Conservation (phyloP, 2,329 filamentous ascomycete species). For the Berkeleyomyces rouxiae region DNA sequence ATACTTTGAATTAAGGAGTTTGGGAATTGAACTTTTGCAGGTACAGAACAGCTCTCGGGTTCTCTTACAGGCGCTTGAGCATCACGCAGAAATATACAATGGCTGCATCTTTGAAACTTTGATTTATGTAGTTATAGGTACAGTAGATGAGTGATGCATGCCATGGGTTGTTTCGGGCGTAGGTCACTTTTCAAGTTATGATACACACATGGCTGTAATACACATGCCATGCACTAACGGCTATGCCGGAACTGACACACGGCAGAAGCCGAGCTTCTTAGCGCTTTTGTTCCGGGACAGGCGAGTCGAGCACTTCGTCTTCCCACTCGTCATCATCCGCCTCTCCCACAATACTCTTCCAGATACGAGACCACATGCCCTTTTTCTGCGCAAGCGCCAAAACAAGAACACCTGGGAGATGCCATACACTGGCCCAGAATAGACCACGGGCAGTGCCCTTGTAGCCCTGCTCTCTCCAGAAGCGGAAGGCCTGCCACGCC, state of each 20-base stretch:
- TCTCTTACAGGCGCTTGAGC: neutral
- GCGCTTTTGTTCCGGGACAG: neutral
- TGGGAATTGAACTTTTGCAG: neutral
- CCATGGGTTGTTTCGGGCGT: neutral
- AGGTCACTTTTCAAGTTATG: neutral
- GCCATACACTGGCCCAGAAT: slow-evolving; percentile 98
- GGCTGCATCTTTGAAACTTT: neutral
- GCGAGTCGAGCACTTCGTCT: slow-evolving; percentile 32
- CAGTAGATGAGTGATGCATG: neutral
- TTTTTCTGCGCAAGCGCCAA: slow-evolving; percentile 86
- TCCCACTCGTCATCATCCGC: slow-evolving; percentile 42
- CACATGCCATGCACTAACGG: neutral
- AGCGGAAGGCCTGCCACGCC: slow-evolving; percentile 57
- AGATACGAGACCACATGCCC: slow-evolving; percentile 75
- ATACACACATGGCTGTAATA: neutral
- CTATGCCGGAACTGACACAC: neutral
- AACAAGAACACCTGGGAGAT: slow-evolving; percentile 77
- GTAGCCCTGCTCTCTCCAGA: slow-evolving; percentile 64
- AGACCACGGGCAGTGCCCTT: slow-evolving; percentile 66
- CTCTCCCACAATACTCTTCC: slow-evolving; percentile 47
- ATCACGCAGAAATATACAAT: neutral
- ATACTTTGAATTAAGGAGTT: no score
- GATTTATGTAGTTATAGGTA: neutral
- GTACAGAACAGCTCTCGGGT: neutral
- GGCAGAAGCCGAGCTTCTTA: neutral